These are phyloP conservation scores for Neolentinus lepideus DNA, from an alignment of 1,284 basidiomycete species.

Conservation along the genomic window DNA sequence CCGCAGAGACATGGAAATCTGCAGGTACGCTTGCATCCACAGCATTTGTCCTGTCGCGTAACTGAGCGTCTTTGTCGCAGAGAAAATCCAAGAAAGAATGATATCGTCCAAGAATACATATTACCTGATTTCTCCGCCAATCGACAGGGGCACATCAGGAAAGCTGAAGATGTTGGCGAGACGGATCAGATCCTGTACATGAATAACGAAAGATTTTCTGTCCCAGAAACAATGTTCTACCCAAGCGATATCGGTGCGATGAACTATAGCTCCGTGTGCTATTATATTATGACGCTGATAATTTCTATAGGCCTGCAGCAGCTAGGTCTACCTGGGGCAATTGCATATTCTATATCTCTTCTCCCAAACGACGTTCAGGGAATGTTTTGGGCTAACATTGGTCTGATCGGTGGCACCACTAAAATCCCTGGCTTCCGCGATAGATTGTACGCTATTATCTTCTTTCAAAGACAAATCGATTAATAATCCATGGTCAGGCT, in stretches of 20 bases:
- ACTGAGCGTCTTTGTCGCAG: slow-evolving; percentile 19
- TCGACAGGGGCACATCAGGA: slow-evolving; percentile 61
- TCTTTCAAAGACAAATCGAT: neutral
- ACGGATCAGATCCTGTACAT: slow-evolving; percentile 81
- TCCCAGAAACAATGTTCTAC: slow-evolving; percentile 85
- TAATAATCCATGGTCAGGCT: slow-evolving; percentile 28
- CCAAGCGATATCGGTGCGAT: slow-evolving; percentile 83
- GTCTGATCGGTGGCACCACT: slow-evolving; percentile 80
- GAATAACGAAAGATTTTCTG: slow-evolving; percentile 85
- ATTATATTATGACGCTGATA: neutral
- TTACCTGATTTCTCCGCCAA: slow-evolving; percentile 81
- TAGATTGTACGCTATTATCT: slow-evolving; percentile 52
- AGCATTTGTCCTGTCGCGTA: neutral
- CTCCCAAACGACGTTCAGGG: slow-evolving; percentile 78
- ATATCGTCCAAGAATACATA: slow-evolving; percentile 82
- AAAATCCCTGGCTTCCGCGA: slow-evolving; percentile 69
- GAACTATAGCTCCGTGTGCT: slow-evolving; percentile 1
- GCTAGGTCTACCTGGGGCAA: slow-evolving; percentile 67
- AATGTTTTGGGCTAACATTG: slow-evolving; percentile 93
- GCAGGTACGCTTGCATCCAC: slow-evolving; percentile 48
- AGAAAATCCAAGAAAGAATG: slow-evolving; percentile 44
- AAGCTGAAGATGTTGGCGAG: slow-evolving; percentile 41
- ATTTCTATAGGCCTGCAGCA: slow-evolving; percentile 65
- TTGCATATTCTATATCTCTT: slow-evolving; percentile 67
- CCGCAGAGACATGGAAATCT: slow-evolving; percentile 67